Evolutionary conservation across 208 protist species (phyloP).

Genomic region (Zelonia costaricensis): DNA sequence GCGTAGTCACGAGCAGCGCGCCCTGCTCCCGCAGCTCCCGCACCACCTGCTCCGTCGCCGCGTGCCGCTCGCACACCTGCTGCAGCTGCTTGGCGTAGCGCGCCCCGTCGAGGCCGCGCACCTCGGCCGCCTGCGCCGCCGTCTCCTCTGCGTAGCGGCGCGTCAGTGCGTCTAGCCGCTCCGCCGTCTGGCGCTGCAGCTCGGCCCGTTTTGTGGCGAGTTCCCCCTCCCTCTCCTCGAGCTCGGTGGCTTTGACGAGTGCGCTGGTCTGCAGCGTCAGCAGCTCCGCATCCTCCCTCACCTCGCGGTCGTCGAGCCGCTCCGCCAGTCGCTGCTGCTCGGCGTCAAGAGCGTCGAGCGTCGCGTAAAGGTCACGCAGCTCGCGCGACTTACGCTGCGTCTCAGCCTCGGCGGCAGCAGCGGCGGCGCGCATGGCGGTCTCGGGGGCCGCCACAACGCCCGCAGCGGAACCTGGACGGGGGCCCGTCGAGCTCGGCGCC

Average conservation of each 20-base stretch:
- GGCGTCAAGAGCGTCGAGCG: slow-evolving; percentile 49
- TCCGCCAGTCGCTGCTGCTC: slow-evolving; percentile 41
- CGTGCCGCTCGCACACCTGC: slow-evolving; percentile 12
- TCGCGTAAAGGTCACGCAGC: slow-evolving; percentile 39
- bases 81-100: slow-evolving; percentile 41
- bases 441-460: too few relatives aligned
- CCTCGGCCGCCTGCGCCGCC: slow-evolving; percentile 31
- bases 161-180: slow-evolving; percentile 29
- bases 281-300: slow-evolving; percentile 64
- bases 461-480: too few relatives aligned
- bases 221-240: slow-evolving; percentile 31
- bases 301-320: slow-evolving; percentile 39
- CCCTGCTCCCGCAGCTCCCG: slow-evolving; percentile 26
- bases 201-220: slow-evolving; percentile 22
- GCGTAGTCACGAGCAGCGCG: slow-evolving; percentile 25
- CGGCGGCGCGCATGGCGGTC: too few relatives aligned
- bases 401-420: background rate
- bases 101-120: slow-evolving; percentile 32
- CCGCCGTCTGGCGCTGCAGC: slow-evolving; percentile 29
- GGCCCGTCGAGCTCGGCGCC: too few relatives aligned
- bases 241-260: slow-evolving; percentile 50
- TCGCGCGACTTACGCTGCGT: slow-evolving; percentile 10
- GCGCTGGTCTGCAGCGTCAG: slow-evolving; percentile 54
- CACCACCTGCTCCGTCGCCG: slow-evolving; percentile 14
- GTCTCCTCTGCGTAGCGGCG: slow-evolving; percentile 29